Evolutionary conservation across 2,329 filamentous ascomycete species (phyloP), one percentile per base, ranked within the genome.

Genomic region (Penicillium sp.): DNA sequence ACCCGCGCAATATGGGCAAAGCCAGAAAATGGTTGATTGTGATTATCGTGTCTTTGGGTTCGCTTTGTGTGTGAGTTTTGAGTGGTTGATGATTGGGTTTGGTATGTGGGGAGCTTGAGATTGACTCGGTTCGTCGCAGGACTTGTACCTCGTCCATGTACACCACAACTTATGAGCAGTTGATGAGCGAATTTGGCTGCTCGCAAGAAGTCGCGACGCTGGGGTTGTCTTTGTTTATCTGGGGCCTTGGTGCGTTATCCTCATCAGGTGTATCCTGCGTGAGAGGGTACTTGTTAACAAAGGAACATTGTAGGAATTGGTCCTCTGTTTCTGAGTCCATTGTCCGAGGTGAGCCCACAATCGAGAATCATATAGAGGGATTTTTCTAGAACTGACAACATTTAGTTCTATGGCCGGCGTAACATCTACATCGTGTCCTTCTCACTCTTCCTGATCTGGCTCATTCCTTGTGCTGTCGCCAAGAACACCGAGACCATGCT

Each of bases 61-160:
- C 90, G 49, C 81, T 95, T 60, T 94, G 91, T 75, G 92, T 96
- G 89, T 93, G 83, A 83, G 90, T 87, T 55, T 43, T 43, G 22
- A 14, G 31, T 34, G 28, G 20, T 10, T 28, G 17, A 55, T 50
- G 31, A 43, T 55, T 34, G 38, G 58, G 15, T 14, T 6, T 45
- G 7, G 37, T 31, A 42, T 45, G 49, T 15, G 37, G 17, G 22
- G 25, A 17, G 10, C 6, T 25, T 53, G 25, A 51, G 39, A 41
- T 50, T 61, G 20, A 61, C 51, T 28, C 12, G 17, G n/a, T 22
- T 37, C 37, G 17, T 52, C 43, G 14, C 68, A 92, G 90, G 55
- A 96, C 92, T 8, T 92, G 89, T 72, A 86, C 90, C 1, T 93
- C 90, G 50, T 95, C 92, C n/a, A 87, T 96, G 68, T 96, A 97